Conservation (phyloP, 148 eudicot genomes). For the Suaeda aralocaspica region DNA sequence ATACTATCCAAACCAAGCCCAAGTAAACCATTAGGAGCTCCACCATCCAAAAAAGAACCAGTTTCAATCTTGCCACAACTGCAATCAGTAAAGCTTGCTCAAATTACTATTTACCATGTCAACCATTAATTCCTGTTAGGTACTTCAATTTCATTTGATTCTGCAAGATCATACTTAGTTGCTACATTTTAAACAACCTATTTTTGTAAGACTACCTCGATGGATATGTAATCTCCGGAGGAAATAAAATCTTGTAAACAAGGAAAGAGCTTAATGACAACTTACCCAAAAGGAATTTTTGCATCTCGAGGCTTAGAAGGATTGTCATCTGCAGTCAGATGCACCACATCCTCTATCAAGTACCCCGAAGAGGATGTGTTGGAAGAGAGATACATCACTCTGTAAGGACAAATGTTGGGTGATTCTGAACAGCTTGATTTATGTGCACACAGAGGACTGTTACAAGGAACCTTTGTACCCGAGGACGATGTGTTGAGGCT, state of each 20-base stretch:
- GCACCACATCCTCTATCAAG: constrained; percentile 78
- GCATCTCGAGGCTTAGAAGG: constrained; percentile 49
- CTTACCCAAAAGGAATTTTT: constrained; percentile 81
- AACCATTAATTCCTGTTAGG: constrained; percentile 3
- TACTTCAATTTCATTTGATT: background rate
- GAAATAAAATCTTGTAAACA: background rate
- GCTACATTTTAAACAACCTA: background rate
- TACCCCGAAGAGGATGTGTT: constrained; percentile 77
- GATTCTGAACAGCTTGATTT: constrained; percentile 39
- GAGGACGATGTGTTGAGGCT: constrained; percentile 72
- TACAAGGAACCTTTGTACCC: constrained; percentile 60
- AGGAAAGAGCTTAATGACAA: constrained; percentile 1
- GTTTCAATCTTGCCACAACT: constrained; percentile 84
- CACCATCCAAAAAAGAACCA: constrained; percentile 75
- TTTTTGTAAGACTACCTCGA: background rate
- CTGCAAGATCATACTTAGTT: background rate
- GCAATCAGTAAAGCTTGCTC: constrained; percentile 21
- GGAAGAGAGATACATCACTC: constrained; percentile 61
- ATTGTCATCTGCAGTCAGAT: constrained; percentile 55
- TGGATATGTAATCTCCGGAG: constrained; percentile 1
- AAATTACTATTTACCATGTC: background rate
- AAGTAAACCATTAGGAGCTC: constrained; percentile 87
- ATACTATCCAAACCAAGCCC: constrained; percentile 70
- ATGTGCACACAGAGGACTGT: constrained; percentile 54
- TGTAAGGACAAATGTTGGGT: constrained; percentile 55